These are phyloP conservation scores for Mucor mucedo DNA, from an alignment of 371 early-diverging fungal species.

Conservation along the genomic window DNA sequence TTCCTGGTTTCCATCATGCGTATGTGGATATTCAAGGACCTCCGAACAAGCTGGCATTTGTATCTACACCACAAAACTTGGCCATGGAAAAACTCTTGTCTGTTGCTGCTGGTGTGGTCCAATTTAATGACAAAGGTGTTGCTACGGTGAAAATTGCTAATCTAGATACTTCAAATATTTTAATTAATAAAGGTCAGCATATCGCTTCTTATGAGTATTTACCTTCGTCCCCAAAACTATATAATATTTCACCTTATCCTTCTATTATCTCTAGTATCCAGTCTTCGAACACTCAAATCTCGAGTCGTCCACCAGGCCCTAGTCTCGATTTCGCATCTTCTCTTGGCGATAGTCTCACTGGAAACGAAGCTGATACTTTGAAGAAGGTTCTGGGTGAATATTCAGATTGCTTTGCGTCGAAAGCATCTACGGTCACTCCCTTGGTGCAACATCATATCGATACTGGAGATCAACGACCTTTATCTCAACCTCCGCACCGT, in stretches of 20 bases:
- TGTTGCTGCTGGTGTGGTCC: slow-evolving; percentile 13
- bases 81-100: slow-evolving; percentile 3
- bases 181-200: slow-evolving; percentile 18
- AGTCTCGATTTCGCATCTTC: no score
- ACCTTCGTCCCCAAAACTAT: slow-evolving; percentile 10
- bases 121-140: slow-evolving; percentile 3
- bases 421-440: neutral
- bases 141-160: slow-evolving; percentile 2
- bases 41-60: slow-evolving; percentile 3
- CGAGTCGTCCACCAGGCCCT: neutral
- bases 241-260: neutral
- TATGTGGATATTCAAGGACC: slow-evolving; percentile 10
- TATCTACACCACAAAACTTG: slow-evolving; percentile 2
- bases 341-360: slow-evolving; percentile 1
- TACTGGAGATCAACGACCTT: slow-evolving; percentile 19
- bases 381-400: slow-evolving; percentile 12
- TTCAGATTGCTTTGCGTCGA: slow-evolving; percentile 7
- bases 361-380: neutral
- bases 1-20: slow-evolving; percentile 12
- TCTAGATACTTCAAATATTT: neutral
- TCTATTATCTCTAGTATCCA: neutral
- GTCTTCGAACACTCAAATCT: neutral
- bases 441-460: slow-evolving; percentile 17
- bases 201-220: no score
- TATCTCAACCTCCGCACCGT: slow-evolving; percentile 12